Evolutionary conservation across 2,329 filamentous ascomycete genomes (phyloP).

Genomic region (Fusarium sp.): DNA sequence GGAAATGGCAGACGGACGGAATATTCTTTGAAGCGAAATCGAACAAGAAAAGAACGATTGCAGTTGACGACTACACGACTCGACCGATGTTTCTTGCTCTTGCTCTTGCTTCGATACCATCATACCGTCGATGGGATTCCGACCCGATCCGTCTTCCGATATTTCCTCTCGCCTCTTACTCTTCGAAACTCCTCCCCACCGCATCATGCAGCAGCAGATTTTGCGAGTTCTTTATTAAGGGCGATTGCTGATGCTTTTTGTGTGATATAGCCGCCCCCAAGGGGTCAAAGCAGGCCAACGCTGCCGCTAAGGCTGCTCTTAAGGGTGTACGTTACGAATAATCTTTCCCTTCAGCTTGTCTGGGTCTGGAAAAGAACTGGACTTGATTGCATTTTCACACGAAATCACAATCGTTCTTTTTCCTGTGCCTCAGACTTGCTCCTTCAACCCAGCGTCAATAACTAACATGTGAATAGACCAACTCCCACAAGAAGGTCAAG

Average conservation of each 20-base stretch:
- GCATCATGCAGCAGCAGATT: conserved; percentile 80
- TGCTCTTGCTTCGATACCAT: conserved; percentile 14
- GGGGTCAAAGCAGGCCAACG: conserved; percentile 87
- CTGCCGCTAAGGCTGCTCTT: conserved; percentile 95
- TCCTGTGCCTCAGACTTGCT: not conserved
- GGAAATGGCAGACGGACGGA: conserved; percentile 7
- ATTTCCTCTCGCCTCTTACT: conserved; percentile 13
- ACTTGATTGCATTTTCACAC: not conserved
- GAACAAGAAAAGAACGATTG: conserved; percentile 30
- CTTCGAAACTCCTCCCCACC: conserved; percentile 42
- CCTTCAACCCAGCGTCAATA: not conserved
- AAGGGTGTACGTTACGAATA: conserved; percentile 81
- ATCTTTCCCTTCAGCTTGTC: not conserved
- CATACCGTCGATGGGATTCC: conserved; percentile 18
- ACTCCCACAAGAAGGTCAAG: conserved; percentile 88
- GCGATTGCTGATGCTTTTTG: conserved; percentile 78
- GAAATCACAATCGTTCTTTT: not conserved
- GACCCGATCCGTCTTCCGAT: conserved; percentile 18
- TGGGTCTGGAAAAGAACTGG: not conserved
- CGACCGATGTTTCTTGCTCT: conserved; percentile 3
- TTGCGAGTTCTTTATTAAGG: conserved; percentile 78
- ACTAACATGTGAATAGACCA: conserved; percentile 55
- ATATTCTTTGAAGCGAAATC: conserved; percentile 28
- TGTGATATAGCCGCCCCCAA: conserved; percentile 70
- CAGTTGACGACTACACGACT: conserved; percentile 19